A percentile compares a stretch with the other conserved stretches of the same genome.
Conservation (phyloP, 345 rosid species). For the Excoecaria agallocha region DNA sequence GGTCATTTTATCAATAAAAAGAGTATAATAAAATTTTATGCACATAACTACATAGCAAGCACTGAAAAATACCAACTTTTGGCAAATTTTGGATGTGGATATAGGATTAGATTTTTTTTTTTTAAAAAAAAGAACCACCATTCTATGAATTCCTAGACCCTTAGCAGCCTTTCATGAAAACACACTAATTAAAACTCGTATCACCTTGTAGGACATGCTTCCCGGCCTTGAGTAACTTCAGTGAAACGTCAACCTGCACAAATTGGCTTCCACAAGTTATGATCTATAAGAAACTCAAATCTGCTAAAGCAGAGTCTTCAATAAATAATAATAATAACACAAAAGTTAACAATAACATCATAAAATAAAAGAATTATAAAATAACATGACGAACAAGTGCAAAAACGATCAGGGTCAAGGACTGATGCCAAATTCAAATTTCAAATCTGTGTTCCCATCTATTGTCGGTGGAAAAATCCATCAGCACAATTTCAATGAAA, state of each 20-base stretch:
- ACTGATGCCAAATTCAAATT: too few species aligned
- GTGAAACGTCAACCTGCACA: constrained; percentile 70
- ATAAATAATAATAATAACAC: not conserved
- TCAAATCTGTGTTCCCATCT: too few species aligned
- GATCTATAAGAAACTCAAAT: not conserved
- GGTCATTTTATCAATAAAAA: not conserved
- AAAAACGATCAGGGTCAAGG: not conserved
- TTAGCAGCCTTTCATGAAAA: not conserved
- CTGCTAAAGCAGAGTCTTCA: not conserved
- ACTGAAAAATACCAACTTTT: not conserved
- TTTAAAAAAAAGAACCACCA: not conserved
- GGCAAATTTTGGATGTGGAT: not conserved
- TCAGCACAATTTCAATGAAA: too few species aligned
- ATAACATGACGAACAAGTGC: constrained; percentile 2
- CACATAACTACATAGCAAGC: not conserved
- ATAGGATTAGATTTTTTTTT: too few species aligned
- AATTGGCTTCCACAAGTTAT: constrained; percentile 4
- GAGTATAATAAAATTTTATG: not conserved
- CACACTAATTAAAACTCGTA: not conserved
- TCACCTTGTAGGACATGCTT: constrained; percentile 94
- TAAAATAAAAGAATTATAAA: too few species aligned
- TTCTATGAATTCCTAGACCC: not conserved
- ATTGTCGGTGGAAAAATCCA: too few species aligned
- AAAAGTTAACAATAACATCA: too few species aligned
- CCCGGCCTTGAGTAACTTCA: constrained; percentile 80